Evolutionary conservation across 306 rosid species (phyloP).

Genomic region (Luffa acutangula): DNA sequence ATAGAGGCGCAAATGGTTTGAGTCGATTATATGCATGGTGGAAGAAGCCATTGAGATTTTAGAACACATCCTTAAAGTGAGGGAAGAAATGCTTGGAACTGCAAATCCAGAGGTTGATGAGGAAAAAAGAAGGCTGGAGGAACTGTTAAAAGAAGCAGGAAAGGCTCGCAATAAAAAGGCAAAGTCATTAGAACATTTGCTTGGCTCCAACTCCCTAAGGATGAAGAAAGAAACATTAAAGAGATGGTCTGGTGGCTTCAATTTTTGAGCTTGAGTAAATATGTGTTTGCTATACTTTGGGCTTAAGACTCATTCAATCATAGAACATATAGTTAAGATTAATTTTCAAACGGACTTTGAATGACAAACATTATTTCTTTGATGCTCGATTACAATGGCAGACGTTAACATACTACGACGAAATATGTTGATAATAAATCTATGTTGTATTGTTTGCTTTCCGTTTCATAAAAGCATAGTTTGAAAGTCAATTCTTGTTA

Average conservation of each 20-base stretch:
- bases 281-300: no score
- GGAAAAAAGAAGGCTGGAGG: slow-evolving; percentile 55
- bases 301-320: no score
- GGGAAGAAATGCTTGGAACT: slow-evolving; percentile 92
- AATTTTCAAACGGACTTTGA: no score
- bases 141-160: slow-evolving; percentile 74
- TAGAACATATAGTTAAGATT: no score
- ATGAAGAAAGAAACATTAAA: slow-evolving; percentile 21
- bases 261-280: slow-evolving; percentile 18
- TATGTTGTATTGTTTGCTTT: no score
- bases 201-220: slow-evolving; percentile 36
- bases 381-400: no score
- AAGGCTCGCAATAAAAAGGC: slow-evolving; percentile 44
- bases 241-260: slow-evolving; percentile 23
- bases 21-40: slow-evolving; percentile 24
- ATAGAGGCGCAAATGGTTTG: slow-evolving; percentile 72
- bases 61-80: slow-evolving; percentile 63
- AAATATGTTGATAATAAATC: no score
- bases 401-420: no score
- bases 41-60: slow-evolving; percentile 78
- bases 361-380: no score
- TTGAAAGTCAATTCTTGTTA: no score
- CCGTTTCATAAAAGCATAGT: no score
- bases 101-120: slow-evolving; percentile 93
- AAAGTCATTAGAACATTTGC: slow-evolving; percentile 67